phyloP scores from a whole-genome alignment of 371 early-diverging fungal species.

The Actinomortierella ambigua region DNA sequence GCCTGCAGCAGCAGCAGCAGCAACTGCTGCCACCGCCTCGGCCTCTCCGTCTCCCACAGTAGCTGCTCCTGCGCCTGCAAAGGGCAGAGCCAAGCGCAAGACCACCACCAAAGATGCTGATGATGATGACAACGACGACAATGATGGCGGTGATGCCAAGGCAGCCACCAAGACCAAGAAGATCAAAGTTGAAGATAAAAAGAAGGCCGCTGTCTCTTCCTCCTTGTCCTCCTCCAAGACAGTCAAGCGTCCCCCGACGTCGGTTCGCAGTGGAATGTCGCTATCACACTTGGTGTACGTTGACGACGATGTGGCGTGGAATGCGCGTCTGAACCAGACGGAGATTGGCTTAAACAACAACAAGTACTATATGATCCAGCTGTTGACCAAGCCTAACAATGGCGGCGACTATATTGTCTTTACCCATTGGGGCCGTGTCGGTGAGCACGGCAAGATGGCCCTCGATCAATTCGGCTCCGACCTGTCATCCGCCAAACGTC shows the following conservation, averaged over 20 bases:
- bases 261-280: constrained; percentile 8
- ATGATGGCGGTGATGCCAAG: constrained; percentile 10
- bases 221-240: not conserved
- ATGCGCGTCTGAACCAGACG: constrained; percentile 67
- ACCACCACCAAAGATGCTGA: constrained; percentile 5
- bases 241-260: constrained; percentile 45
- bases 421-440: constrained; percentile 68
- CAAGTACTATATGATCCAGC: constrained; percentile 69
- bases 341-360: constrained; percentile 66
- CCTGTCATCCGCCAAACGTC: constrained; percentile 37
- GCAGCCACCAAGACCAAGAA: constrained; percentile 39
- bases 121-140: constrained; percentile 16
- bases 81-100: constrained; percentile 31
- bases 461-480: not conserved
- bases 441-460: constrained; percentile 49
- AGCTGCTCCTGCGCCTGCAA: too few relatives aligned
- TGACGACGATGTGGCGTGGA: constrained; percentile 50
- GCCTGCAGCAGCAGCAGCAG: not conserved
- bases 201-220: not conserved
- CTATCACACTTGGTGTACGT: constrained; percentile 39
- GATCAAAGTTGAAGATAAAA: constrained; percentile 21
- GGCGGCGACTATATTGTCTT: constrained; percentile 18
- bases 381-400: constrained; percentile 45
- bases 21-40: not conserved
- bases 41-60: constrained; percentile 2